Evolutionary conservation across 257 asterid species (phyloP), one percentile per base, ranked within the genome.

Genomic region (Gynochthodes officinalis): DNA sequence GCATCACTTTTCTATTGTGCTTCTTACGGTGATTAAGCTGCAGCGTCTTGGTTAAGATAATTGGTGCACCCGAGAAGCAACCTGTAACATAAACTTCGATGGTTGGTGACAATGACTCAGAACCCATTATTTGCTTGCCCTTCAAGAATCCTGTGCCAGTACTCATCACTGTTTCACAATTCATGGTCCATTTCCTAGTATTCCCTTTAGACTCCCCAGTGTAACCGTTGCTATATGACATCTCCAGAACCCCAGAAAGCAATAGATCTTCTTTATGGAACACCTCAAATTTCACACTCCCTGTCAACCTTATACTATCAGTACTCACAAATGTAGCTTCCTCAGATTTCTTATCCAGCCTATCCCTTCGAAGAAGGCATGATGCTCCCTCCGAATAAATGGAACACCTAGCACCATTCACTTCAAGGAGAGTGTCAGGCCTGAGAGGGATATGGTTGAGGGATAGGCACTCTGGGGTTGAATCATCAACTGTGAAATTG

Each of bases 311-410:
- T 68, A 91, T 67, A 78, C 95, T 77, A 71, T 88, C 89, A 0
- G 98, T 94, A 82, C 95, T 84, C 27, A 94, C 96, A 83, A 88
- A 94, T 19, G 96, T 94, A 21, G 93, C 95, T 81, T 94, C 97
- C 71, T 94, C 96, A 0, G 96, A 85, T 89, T 83, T 87, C 88
- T 83, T 88, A 79, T 91, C 98, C 28, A 86, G 85, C 16, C 96
- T 75, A 18, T 89, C 96, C 54, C 95, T 84, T 54, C 97, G 78
- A 69, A 91, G 96, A 77, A 82, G n/a, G 33, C 90, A 90, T 25
- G 93, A 82, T 23, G 80, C 79, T n/a, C 95, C 95, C 73, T 88
- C 88, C 0, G 90, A 86, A 44, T 82, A 77, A 16, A 82, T 78
- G 6, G 89, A 79, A 74, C 91, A 94, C 73, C 91, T 83, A 18